phyloP scores from a whole-genome alignment of 2,329 filamentous ascomycete species.

The Alternaria sp. region DNA sequence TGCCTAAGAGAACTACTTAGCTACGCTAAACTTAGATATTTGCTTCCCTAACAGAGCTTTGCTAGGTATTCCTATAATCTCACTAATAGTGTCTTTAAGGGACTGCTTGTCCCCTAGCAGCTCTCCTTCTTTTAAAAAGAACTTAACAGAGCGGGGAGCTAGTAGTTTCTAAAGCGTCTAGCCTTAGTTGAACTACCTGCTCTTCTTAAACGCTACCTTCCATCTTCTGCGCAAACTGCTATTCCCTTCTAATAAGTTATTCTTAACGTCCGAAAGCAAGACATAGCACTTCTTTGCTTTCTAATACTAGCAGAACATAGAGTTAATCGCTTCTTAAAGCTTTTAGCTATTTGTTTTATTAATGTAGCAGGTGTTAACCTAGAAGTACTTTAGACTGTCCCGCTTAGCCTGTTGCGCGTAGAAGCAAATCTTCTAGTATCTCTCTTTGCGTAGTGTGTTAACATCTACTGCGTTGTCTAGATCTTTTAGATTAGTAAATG shows the following conservation, averaged over 20 bases:
- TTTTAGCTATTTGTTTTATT: no score
- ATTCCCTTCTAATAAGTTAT: no score
- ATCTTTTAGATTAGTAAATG: background rate
- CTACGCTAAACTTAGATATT: constrained; percentile 19
- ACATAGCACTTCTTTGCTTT: no score
- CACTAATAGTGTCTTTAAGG: constrained; percentile 9
- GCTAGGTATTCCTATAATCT: constrained; percentile 21
- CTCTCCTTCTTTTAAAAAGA: constrained; percentile 22
- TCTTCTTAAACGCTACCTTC: no score
- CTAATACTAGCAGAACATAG: no score
- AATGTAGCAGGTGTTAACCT: no score
- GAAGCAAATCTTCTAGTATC: constrained; percentile 1
- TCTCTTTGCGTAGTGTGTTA: background rate
- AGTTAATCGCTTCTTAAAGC: no score
- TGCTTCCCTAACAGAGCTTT: constrained; percentile 13
- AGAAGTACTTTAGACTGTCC: background rate
- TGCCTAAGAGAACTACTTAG: constrained; percentile 33
- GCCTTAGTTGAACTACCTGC: no score
- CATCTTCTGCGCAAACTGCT: no score
- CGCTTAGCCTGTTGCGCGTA: background rate
- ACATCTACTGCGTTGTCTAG: background rate
- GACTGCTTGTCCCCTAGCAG: constrained; percentile 20
- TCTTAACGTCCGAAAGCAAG: no score
- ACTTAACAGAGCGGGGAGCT: constrained; percentile 22
- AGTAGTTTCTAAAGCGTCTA: constrained; percentile 31